Evolutionary conservation across 139 green algal species (phyloP).

Genomic region (Monoraphidium neglectum): DNA sequence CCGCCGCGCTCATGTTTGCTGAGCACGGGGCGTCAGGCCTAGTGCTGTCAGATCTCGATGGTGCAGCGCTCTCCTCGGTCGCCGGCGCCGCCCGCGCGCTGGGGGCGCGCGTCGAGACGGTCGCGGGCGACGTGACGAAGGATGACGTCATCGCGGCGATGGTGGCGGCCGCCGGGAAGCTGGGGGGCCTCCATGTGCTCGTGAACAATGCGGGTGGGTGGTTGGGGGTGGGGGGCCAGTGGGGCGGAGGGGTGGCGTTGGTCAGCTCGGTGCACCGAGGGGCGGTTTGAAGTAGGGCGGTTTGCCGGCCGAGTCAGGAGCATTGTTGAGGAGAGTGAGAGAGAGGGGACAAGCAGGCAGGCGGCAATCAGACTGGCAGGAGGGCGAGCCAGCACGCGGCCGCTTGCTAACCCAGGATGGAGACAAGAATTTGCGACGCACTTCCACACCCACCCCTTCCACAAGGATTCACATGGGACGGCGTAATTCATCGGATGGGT

Average conservation of each 20-base stretch:
- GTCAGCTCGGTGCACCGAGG: too few relatives aligned
- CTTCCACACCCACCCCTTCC: background rate
- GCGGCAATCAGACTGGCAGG: too few relatives aligned
- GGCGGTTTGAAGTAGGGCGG: too few relatives aligned
- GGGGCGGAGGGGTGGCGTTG: too few relatives aligned
- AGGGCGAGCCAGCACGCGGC: too few relatives aligned
- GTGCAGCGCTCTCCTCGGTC: slow-evolving; percentile 19
- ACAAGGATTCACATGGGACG: slow-evolving; percentile 88
- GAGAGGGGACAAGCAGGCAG: too few relatives aligned
- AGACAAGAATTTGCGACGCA: too few relatives aligned
- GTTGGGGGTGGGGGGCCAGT: background rate
- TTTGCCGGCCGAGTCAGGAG: too few relatives aligned
- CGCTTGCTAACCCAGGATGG: too few relatives aligned
- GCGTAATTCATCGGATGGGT: slow-evolving; percentile 83
- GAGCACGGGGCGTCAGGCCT: slow-evolving; percentile 68
- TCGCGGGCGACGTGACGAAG: slow-evolving; percentile 77
- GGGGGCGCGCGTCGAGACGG: slow-evolving; percentile 25
- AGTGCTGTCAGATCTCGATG: slow-evolving; percentile 75
- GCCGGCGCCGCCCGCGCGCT: slow-evolving; percentile 19
- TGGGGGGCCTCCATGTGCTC: slow-evolving; percentile 61
- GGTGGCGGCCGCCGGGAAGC: slow-evolving; percentile 49
- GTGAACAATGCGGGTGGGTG: slow-evolving; percentile 53
- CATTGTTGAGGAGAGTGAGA: too few relatives aligned
- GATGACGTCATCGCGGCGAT: slow-evolving; percentile 47
- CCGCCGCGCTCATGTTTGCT: slow-evolving; percentile 68